Evolutionary conservation across 495 filamentous ascomycete species (phyloP).

Genomic region (Neurospora tetraspora): DNA sequence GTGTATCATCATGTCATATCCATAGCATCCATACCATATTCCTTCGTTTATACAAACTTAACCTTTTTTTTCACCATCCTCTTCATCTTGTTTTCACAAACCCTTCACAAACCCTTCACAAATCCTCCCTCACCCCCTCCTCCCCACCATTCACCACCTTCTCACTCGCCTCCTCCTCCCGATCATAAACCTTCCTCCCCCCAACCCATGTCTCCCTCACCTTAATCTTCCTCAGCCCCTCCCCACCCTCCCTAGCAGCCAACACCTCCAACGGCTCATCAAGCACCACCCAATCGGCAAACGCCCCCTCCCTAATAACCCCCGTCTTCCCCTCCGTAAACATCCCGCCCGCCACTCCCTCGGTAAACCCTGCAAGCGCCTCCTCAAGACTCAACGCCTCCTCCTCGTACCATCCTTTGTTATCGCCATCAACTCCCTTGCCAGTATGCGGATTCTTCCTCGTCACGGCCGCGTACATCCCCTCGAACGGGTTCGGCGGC

Average conservation of each 20-base stretch:
- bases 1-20: background rate
- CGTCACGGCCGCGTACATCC: constrained; percentile 52
- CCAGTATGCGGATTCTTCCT: constrained; percentile 43
- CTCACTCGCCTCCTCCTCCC: constrained; percentile 11
- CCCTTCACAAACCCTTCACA: background rate
- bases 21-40: background rate
- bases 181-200: constrained; percentile 34
- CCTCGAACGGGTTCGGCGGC: constrained; percentile 48
- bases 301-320: constrained; percentile 39
- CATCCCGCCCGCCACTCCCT: constrained; percentile 32
- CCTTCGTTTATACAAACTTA: background rate
- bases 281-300: constrained; percentile 55
- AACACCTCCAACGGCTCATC: constrained; percentile 32
- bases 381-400: constrained; percentile 43
- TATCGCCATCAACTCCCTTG: constrained; percentile 29
- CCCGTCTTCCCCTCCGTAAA: constrained; percentile 44
- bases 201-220: constrained; percentile 57
- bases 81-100: background rate
- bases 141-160: background rate
- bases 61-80: background rate
- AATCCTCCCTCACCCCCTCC: constrained; percentile 3
- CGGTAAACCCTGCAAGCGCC: constrained; percentile 48
- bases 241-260: constrained; percentile 15
- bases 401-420: constrained; percentile 41
- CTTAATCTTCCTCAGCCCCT: constrained; percentile 36